phyloP scores from a whole-genome alignment of 768 basidiomycete genomes.

The Lentinula raphanica region DNA sequence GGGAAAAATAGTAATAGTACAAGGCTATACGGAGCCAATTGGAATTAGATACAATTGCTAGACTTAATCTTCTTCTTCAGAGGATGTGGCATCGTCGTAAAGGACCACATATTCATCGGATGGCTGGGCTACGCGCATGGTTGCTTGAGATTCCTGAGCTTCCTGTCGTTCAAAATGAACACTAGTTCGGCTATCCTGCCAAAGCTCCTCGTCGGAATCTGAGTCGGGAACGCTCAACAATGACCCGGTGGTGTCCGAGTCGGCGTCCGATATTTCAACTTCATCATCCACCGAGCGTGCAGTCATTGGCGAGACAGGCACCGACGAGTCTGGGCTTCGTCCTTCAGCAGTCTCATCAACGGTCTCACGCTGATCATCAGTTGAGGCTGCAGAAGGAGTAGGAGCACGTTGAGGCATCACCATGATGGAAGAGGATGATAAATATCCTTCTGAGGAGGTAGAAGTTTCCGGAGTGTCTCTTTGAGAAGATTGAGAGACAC shows the following conservation, averaged over 20 bases:
- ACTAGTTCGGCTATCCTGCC: conserved; percentile 51
- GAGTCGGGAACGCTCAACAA: conserved; percentile 53
- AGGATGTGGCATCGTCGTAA: conserved; percentile 56
- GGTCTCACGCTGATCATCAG: neutral
- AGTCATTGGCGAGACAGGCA: conserved; percentile 6
- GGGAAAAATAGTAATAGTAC: neutral
- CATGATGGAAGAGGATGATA: conserved; percentile 66
- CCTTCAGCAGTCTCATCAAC: neutral
- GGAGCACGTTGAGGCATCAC: conserved; percentile 52
- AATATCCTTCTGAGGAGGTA: conserved; percentile 27
- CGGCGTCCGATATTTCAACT: conserved; percentile 29
- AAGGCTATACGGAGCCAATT: neutral
- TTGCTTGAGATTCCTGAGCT: conserved; percentile 13
- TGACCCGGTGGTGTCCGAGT: conserved; percentile 47
- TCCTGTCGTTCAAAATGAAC: conserved; percentile 15
- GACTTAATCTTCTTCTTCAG: conserved; percentile 40
- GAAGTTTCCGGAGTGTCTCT: neutral
- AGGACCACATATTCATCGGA: conserved; percentile 64
- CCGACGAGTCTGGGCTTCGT: conserved; percentile 9
- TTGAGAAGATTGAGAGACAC: conserved; percentile 49
- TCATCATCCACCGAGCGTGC: neutral
- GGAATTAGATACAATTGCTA: neutral
- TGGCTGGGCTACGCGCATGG: conserved; percentile 20
- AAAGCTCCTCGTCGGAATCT: conserved; percentile 49
- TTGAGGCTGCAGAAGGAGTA: conserved; percentile 4